Conservation (phyloP, 139 green algal species). For the Chlorella sp. region DNA sequence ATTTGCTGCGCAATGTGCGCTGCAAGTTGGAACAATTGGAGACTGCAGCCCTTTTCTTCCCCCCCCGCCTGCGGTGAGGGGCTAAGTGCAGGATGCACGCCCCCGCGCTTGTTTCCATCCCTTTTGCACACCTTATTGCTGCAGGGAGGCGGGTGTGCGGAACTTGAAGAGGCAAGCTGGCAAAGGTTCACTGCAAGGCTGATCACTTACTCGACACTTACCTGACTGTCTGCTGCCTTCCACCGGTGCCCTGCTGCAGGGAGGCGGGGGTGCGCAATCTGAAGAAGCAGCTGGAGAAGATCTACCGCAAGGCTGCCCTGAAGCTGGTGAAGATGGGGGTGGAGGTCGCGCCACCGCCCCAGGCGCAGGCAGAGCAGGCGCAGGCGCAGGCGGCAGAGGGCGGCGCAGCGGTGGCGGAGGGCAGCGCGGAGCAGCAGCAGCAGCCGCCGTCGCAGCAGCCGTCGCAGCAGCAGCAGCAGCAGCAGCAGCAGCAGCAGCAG, state of each 20-base stretch:
- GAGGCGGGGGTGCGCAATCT: constrained; percentile 98
- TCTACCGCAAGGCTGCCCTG: constrained; percentile 75
- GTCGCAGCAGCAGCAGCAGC: neutral
- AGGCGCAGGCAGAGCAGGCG: neutral
- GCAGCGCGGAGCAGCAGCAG: neutral
- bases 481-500: neutral
- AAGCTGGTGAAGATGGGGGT: constrained; percentile 68
- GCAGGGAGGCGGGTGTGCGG: too few relatives aligned
- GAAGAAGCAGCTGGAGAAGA: constrained; percentile 97
- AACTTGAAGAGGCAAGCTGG: too few relatives aligned
- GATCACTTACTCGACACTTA: too few relatives aligned
- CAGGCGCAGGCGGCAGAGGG: neutral
- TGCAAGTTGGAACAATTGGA: too few relatives aligned
- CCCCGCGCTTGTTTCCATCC: too few relatives aligned
- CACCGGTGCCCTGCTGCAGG: constrained; percentile 34
- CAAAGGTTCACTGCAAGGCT: too few relatives aligned
- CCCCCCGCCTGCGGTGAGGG: too few relatives aligned
- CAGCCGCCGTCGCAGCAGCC: neutral
- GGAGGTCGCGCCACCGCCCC: neutral
- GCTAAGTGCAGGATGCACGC: too few relatives aligned
- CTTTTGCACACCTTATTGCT: too few relatives aligned
- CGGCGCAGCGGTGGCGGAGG: neutral
- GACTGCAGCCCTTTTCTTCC: too few relatives aligned
- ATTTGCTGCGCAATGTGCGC: too few relatives aligned
- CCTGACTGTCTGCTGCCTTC: too few relatives aligned